Evolutionary conservation across 2,329 filamentous ascomycete species (phyloP).

Genomic region (Pseudocercospora musae): DNA sequence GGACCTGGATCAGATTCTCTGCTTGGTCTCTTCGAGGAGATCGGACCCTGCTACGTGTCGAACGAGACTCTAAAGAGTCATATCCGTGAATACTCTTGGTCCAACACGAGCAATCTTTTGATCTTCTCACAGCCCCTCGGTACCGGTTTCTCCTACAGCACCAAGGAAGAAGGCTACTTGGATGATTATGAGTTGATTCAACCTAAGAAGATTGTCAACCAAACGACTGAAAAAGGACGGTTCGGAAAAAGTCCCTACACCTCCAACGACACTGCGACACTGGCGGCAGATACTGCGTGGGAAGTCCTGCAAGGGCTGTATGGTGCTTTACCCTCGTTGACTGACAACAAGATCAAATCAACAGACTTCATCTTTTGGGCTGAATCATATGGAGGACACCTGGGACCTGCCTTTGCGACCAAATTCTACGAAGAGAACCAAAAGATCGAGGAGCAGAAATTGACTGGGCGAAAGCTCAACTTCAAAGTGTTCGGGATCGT

Average conservation of each 20-base stretch:
- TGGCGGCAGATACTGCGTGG: slow-evolving; percentile 53
- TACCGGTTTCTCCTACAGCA: slow-evolving; percentile 39
- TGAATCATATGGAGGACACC: slow-evolving; percentile 43
- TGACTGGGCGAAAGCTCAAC: slow-evolving; percentile 4
- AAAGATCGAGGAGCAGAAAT: slow-evolving; percentile 42
- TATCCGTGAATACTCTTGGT: slow-evolving; percentile 57
- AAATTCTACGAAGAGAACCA: slow-evolving; percentile 58
- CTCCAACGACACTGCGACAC: slow-evolving; percentile 49
- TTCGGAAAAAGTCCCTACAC: slow-evolving; percentile 43
- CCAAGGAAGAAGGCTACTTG: slow-evolving; percentile 36
- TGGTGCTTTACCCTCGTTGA: slow-evolving; percentile 47
- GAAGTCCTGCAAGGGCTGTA: slow-evolving; percentile 54
- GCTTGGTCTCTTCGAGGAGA: slow-evolving; percentile 55
- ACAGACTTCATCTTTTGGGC: slow-evolving; percentile 43
- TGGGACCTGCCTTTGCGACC: slow-evolving; percentile 54
- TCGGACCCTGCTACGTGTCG: slow-evolving; percentile 38
- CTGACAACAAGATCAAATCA: slow-evolving; percentile 48
- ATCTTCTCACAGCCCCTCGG: slow-evolving; percentile 60
- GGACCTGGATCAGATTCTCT: slow-evolving; percentile 59
- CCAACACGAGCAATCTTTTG: slow-evolving; percentile 56
- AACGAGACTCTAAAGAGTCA: slow-evolving; percentile 33
- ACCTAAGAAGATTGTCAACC: slow-evolving; percentile 22
- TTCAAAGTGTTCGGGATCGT: slow-evolving; percentile 10
- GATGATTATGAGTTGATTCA: slow-evolving; percentile 41
- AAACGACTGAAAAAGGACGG: slow-evolving; percentile 38